Conservation (phyloP, 2,329 filamentous ascomycete species). For the Clathrospora elynae region DNA sequence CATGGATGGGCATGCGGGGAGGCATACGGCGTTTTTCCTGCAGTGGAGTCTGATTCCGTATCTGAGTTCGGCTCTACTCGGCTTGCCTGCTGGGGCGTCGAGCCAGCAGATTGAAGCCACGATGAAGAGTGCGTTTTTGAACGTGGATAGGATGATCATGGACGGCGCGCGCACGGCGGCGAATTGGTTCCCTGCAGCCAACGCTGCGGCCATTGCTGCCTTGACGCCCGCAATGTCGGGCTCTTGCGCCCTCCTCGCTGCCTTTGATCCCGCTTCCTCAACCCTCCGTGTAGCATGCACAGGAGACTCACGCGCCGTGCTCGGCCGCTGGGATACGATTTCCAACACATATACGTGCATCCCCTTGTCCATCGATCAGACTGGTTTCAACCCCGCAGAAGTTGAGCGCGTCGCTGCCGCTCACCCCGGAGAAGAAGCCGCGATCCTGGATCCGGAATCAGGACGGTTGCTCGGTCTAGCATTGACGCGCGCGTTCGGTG, state of each 20-base stretch:
- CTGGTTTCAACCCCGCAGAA: conserved; percentile 66
- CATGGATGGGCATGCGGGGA: conserved; percentile 59
- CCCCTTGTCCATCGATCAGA: conserved; percentile 68
- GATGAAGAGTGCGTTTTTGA: conserved; percentile 63
- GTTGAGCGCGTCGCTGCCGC: conserved; percentile 59
- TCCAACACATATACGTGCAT: conserved; percentile 57
- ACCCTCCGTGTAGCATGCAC: conserved; percentile 67
- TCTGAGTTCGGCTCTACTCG: conserved; percentile 48
- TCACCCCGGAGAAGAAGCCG: conserved; percentile 67
- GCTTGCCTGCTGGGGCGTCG: conserved; percentile 41
- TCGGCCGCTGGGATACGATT: conserved; percentile 58
- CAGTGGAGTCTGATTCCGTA: conserved; percentile 52
- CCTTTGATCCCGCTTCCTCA: conserved; percentile 62
- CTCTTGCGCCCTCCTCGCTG: conserved; percentile 67
- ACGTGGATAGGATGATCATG: conserved; percentile 63
- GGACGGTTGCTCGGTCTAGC: conserved; percentile 67
- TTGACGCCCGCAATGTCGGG: conserved; percentile 55
- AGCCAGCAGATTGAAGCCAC: conserved; percentile 58
- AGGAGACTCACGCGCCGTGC: conserved; percentile 70
- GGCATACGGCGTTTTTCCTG: conserved; percentile 51
- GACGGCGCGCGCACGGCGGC: conserved; percentile 44
- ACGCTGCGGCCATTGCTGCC: conserved; percentile 31
- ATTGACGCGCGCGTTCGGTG: conserved; percentile 70
- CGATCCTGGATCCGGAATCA: conserved; percentile 58
- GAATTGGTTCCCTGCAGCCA: conserved; percentile 47